Conservation (phyloP, 805 yeast species). For the Kockiozyma suomiensis region DNA sequence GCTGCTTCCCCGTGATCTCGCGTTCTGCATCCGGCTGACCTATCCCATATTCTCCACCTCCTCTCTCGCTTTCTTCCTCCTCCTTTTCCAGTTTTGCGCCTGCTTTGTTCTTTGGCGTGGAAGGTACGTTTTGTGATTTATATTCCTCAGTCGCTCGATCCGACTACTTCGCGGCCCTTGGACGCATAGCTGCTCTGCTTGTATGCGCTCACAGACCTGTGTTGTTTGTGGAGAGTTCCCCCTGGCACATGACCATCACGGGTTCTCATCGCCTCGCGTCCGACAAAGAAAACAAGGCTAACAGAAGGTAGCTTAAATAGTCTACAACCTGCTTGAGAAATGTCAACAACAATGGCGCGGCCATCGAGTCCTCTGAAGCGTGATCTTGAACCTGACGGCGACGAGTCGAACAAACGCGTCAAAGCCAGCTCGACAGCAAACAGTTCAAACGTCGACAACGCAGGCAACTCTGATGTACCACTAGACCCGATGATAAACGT, state of each 20-base stretch:
- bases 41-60: neutral
- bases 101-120: no score
- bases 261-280: neutral
- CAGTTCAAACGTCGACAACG: neutral
- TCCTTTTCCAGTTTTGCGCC: neutral
- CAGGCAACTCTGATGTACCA: conserved; percentile 6
- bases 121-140: no score
- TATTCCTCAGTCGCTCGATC: no score
- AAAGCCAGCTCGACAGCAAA: no score
- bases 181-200: no score
- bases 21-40: conserved; percentile 1
- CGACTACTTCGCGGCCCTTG: no score
- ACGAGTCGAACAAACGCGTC: conserved; percentile 11
- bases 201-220: no score
- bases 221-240: conserved; percentile 1
- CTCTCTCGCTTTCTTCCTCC: neutral
- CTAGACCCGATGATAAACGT: conserved; percentile 24
- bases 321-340: neutral
- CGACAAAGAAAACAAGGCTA: no score
- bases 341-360: conserved; percentile 17
- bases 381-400: conserved; percentile 13
- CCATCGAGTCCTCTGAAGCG: conserved; percentile 18
- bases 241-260: conserved; percentile 29
- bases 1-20: conserved; percentile 30
- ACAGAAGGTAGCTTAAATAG: no score